Evolutionary conservation across 192 early-diverging fungal genomes (phyloP).

Genomic region (Backusella westeae): DNA sequence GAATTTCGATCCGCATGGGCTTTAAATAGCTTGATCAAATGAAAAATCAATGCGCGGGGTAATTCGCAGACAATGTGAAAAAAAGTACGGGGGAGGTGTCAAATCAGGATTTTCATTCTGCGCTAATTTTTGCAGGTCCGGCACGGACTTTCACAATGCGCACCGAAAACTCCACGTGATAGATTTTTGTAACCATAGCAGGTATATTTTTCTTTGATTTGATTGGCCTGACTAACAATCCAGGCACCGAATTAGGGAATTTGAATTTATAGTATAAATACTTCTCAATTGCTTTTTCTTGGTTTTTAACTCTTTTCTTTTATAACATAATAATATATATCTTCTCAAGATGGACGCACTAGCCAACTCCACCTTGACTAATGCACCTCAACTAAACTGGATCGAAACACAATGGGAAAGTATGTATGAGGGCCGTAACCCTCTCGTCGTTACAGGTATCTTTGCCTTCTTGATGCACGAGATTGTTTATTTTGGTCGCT

Average conservation of each 20-base stretch:
- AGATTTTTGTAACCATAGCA: neutral
- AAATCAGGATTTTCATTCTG: neutral
- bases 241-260: neutral
- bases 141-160: neutral
- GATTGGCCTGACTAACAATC: neutral
- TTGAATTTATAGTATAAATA: neutral
- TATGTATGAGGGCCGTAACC: constrained; percentile 71
- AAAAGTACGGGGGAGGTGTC: neutral
- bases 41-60: neutral
- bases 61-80: neutral
- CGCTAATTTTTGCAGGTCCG: neutral
- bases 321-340: neutral
- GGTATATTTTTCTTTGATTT: neutral
- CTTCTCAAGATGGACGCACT: neutral
- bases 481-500: constrained; percentile 89
- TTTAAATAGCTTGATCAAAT: neutral
- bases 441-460: constrained; percentile 68
- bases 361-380: neutral
- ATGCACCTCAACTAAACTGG: constrained; percentile 22
- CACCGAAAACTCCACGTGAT: neutral
- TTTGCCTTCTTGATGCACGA: constrained; percentile 88
- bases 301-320: neutral
- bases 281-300: neutral
- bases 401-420: constrained; percentile 61
- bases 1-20: neutral